Conservation (phyloP, 805 yeast species). For the Cyberlindnera sargentensis region DNA sequence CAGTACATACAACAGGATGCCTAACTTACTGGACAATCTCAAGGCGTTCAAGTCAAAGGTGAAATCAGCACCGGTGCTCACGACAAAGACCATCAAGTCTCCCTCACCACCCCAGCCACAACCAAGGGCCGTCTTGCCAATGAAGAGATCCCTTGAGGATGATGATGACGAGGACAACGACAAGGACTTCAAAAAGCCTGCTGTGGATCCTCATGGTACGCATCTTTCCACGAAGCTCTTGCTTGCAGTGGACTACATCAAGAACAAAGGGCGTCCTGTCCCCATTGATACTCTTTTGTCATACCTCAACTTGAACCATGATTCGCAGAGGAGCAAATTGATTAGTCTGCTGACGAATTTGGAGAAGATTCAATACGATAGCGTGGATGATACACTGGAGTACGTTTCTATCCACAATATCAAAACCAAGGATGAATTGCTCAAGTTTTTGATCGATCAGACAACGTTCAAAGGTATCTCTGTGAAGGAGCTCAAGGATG, state of each 20-base stretch:
- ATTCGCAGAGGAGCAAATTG: conserved; percentile 56
- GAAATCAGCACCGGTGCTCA: conserved; percentile 50
- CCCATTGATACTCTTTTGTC: conserved; percentile 56
- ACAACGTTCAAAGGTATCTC: conserved; percentile 82
- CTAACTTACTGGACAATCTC: conserved; percentile 44
- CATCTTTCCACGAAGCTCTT: conserved; percentile 83
- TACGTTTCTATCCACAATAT: conserved; percentile 88
- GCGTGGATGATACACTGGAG: conserved; percentile 58
- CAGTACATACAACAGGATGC: conserved; percentile 9
- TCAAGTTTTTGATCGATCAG: conserved; percentile 69
- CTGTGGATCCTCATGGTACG: conserved; percentile 25
- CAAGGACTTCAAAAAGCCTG: conserved; percentile 23
- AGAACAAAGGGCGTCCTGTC: conserved; percentile 62
- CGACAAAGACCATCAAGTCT: conserved; percentile 17
- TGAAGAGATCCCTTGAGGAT: conserved; percentile 8
- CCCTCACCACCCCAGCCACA: conserved; percentile 21
- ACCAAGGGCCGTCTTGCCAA: not conserved
- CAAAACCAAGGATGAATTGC: conserved; percentile 67
- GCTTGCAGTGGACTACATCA: conserved; percentile 87
- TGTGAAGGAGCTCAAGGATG: conserved; percentile 69
- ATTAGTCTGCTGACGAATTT: conserved; percentile 67
- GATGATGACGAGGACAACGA: conserved; percentile 21
- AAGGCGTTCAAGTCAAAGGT: conserved; percentile 59
- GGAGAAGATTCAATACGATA: conserved; percentile 68
- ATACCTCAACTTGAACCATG: conserved; percentile 43